Evolutionary conservation across 2,329 filamentous ascomycete genomes (phyloP).

Genomic region (Hypoxylon sp.): DNA sequence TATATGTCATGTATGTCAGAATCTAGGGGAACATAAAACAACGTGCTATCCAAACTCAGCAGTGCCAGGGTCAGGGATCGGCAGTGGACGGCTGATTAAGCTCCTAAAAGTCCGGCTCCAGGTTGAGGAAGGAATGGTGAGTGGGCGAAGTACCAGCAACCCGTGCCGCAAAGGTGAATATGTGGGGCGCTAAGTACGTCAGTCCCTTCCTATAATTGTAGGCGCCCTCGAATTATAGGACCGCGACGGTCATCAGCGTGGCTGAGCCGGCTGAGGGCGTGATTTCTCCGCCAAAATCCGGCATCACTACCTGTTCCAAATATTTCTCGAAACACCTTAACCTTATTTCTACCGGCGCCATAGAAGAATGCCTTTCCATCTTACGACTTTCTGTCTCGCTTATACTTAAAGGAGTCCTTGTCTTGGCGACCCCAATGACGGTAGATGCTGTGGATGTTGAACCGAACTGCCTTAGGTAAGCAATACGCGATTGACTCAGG

Average conservation of each 20-base stretch:
- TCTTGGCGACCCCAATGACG: conserved; percentile 14
- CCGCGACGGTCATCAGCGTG: conserved; percentile 5
- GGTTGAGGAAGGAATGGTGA: conserved; percentile 9
- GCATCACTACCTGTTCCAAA: conserved; percentile 2
- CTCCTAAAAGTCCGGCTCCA: conserved; percentile 10
- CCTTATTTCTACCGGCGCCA: conserved; percentile 6
- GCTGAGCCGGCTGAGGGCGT: conserved; percentile 12
- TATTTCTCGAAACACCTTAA: conserved; percentile 7
- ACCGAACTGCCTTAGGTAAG: conserved; percentile 8
- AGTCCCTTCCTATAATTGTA: conserved; percentile 13
- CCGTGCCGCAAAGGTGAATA: conserved; percentile 20
- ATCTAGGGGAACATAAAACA: background rate
- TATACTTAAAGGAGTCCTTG: conserved; percentile 7
- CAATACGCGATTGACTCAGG: background rate
- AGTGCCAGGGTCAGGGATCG: conserved; percentile 12
- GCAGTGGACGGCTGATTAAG: conserved; percentile 18
- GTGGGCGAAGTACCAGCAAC: conserved; percentile 10
- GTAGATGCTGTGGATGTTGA: conserved; percentile 21
- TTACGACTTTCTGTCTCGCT: conserved; percentile 9
- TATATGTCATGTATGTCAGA: no score
- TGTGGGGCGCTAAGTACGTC: conserved; percentile 27
- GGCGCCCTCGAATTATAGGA: conserved; percentile 13
- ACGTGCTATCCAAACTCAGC: background rate
- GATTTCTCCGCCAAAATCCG: conserved; percentile 19
- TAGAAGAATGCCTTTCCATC: conserved; percentile 8